Conservation (phyloP, 2,329 filamentous ascomycete genomes). For the Trichoderma endophyticum region DNA sequence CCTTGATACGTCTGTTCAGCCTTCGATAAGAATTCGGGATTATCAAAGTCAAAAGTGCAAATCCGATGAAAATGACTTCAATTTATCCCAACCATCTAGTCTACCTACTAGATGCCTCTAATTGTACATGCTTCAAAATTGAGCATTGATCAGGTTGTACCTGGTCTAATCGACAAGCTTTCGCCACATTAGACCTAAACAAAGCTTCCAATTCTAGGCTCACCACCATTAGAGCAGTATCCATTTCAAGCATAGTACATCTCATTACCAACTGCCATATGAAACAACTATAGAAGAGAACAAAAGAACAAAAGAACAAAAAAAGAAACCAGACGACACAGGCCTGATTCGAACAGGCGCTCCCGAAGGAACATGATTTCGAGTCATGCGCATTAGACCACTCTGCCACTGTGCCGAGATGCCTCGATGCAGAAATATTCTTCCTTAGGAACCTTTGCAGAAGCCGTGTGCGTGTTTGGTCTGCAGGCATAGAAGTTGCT, state of each 20-base stretch:
- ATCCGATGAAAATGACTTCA: background rate
- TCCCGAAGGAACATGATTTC: constrained; percentile 19
- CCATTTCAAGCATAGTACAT: background rate
- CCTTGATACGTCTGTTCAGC: background rate
- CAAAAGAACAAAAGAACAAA: background rate
- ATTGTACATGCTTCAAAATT: background rate
- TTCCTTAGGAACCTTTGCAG: background rate
- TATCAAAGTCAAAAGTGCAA: background rate
- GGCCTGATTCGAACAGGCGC: constrained; percentile 19
- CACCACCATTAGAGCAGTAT: background rate
- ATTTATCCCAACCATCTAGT: background rate
- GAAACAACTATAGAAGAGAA: background rate
- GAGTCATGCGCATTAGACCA: constrained; percentile 22
- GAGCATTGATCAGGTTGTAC: background rate
- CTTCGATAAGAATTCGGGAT: background rate
- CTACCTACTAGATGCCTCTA: background rate
- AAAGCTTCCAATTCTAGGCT: background rate
- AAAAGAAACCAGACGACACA: background rate
- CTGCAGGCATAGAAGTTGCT: background rate
- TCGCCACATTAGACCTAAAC: background rate
- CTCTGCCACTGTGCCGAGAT: constrained; percentile 17
- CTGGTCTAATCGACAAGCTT: background rate
- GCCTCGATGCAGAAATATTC: background rate
- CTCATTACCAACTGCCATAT: background rate
- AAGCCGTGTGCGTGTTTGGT: background rate